Evolutionary conservation across 2,329 filamentous ascomycete genomes (phyloP).

Genomic region (Calonectria hawksworthii): DNA sequence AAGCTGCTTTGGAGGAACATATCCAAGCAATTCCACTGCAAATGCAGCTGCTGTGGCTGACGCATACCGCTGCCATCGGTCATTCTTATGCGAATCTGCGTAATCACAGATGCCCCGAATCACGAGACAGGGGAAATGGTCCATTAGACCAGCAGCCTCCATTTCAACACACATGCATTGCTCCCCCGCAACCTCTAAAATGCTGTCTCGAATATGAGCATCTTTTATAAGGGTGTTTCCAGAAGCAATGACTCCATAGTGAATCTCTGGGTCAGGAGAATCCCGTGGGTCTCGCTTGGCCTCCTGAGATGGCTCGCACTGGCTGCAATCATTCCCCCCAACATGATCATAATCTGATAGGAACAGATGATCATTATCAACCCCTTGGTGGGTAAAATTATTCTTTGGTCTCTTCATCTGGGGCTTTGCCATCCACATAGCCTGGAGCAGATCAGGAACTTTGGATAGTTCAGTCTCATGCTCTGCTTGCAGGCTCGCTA

Average conservation of each 20-base stretch:
- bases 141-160: slow-evolving; percentile 49
- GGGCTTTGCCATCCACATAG: no score
- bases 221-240: slow-evolving; percentile 40
- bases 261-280: slow-evolving; percentile 31
- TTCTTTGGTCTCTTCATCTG: slow-evolving; percentile 14
- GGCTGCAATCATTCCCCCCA: slow-evolving; percentile 8
- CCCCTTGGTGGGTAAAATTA: not conserved
- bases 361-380: not conserved
- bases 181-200: not conserved
- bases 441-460: slow-evolving; percentile 15
- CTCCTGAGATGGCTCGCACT: not conserved
- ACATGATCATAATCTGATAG: not conserved
- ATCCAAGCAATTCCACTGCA: slow-evolving; percentile 40
- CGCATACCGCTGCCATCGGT: slow-evolving; percentile 49
- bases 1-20: slow-evolving; percentile 20
- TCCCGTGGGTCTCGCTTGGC: slow-evolving; percentile 4
- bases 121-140: slow-evolving; percentile 48
- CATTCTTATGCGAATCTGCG: slow-evolving; percentile 51
- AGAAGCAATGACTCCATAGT: slow-evolving; percentile 37
- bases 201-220: slow-evolving; percentile 22
- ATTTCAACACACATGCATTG: slow-evolving; percentile 41
- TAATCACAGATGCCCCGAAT: slow-evolving; percentile 55
- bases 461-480: slow-evolving; percentile 20
- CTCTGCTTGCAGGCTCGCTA: slow-evolving; percentile 26
- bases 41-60: slow-evolving; percentile 49